Base-by-base conservation (phyloP, 495 filamentous ascomycete genomes). In the Penicillium angulare region DNA sequence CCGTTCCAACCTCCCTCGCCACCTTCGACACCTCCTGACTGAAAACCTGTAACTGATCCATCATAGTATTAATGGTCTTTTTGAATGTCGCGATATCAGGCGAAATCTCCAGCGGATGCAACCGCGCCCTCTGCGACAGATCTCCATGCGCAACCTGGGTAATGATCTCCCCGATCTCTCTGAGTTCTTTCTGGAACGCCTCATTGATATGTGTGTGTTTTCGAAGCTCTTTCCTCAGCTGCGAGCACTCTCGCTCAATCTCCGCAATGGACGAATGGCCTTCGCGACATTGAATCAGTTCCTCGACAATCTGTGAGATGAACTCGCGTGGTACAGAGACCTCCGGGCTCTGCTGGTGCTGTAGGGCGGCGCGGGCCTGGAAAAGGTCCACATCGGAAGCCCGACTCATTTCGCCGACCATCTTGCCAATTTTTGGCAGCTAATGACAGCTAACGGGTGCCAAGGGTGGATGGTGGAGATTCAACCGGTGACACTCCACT, bases 1-100 rank as follows among this genome's bases (percentile, higher is more conserved):
- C 91, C 12, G 91, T 96, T 52, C 91, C 91, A 57, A 96, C 91
- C 62, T 96, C 90, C 64, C 87, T 84, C 16, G 91, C 91, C 33
- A 96, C 86, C 52, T 87, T 83, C 22, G 90, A 95, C 41, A 96
- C 91, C 71, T 96, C 89, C 62, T 86, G 89, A 46, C 90, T 90
- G 68, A 96, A 96, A 23, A 90, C 84, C 61, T 95, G 90, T 47
- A 96, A 76, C 70, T 96, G 91, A 62, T 96, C 91, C 79, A 95
- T 92, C 91, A 96, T 96, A 27, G 84, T 92, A 59, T 96, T 96
- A 72, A 71, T 82, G 0, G 89, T 95, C 56, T 86, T 82, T 71
- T 96, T 96, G 77, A 96, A 96, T 5, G 85, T 88, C 8, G 86
- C 88, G 62, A 96, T 96, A 66, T 96, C 91, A 1, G 90, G 89